Evolutionary conservation across 306 rosid genomes (phyloP).

Genomic region (Begonia peltatifolia): DNA sequence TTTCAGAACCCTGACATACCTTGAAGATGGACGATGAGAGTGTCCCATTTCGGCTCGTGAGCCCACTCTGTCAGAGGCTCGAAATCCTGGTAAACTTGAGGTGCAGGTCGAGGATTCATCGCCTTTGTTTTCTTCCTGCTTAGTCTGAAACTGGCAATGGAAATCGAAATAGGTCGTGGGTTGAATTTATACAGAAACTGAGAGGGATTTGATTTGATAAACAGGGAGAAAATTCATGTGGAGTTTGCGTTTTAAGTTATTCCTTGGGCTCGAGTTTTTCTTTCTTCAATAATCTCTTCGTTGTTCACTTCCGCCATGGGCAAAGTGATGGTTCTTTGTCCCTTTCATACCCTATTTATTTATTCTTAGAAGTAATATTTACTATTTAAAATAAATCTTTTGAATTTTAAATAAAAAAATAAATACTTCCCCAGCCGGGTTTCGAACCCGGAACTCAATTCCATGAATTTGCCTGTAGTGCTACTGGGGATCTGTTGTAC

Average conservation of each 20-base stretch:
- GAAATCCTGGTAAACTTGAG: slow-evolving; percentile 28
- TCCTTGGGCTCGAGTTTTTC: neutral
- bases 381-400: too few species aligned
- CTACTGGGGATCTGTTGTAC: too few species aligned
- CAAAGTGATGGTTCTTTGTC: slow-evolving; percentile 22
- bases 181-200: neutral
- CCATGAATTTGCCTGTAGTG: too few species aligned
- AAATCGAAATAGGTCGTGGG: too few species aligned
- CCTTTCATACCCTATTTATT: neutral
- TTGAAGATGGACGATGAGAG: slow-evolving; percentile 30
- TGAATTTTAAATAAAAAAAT: too few species aligned
- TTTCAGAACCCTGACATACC: slow-evolving; percentile 17
- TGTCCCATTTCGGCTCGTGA: slow-evolving; percentile 16
- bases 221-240: neutral
- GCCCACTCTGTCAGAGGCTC: slow-evolving; percentile 38
- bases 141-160: neutral
- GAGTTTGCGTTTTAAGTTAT: neutral
- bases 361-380: too few species aligned
- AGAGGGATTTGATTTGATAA: neutral
- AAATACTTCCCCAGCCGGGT: too few species aligned
- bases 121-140: slow-evolving; percentile 4
- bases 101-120: slow-evolving; percentile 1
- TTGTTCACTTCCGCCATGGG: slow-evolving; percentile 10
- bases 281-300: neutral
- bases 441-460: too few species aligned